These are phyloP conservation scores for Ogataea neopini DNA, from an alignment of 805 yeast genomes.

Conservation along the genomic window DNA sequence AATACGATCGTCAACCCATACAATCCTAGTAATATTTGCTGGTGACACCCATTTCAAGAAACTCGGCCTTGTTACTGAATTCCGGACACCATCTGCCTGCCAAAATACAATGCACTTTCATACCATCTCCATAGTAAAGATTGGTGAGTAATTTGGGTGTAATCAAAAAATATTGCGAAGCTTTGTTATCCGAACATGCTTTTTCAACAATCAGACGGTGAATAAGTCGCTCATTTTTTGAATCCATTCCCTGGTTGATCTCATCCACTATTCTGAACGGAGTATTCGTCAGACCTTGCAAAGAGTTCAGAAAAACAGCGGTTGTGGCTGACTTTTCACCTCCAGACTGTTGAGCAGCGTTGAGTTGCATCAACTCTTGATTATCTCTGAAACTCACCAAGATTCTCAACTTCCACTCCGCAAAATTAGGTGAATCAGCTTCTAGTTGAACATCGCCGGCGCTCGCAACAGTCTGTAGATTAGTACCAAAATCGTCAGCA, in stretches of 20 bases:
- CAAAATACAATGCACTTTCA: slow-evolving; percentile 85
- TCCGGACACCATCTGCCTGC: slow-evolving; percentile 44
- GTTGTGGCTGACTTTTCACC: slow-evolving; percentile 98
- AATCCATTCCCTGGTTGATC: slow-evolving; percentile 98
- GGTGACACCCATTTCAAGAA: slow-evolving; percentile 34
- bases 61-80: slow-evolving; percentile 19
- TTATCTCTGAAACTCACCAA: slow-evolving; percentile 82
- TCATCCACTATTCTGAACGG: slow-evolving; percentile 97
- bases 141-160: slow-evolving; percentile 89
- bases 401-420: slow-evolving; percentile 83
- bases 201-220: slow-evolving; percentile 83
- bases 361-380: slow-evolving; percentile 67
- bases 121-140: slow-evolving; percentile 70
- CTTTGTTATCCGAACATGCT: slow-evolving; percentile 54
- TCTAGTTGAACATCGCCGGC: slow-evolving; percentile 76
- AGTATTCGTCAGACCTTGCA: slow-evolving; percentile 84
- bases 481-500: slow-evolving; percentile 61
- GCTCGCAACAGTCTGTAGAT: slow-evolving; percentile 77
- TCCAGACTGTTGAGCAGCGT: slow-evolving; percentile 92
- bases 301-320: slow-evolving; percentile 82
- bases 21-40: slow-evolving; percentile 22
- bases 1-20: too few relatives aligned
- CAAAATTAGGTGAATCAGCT: slow-evolving; percentile 50
- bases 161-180: slow-evolving; percentile 83
- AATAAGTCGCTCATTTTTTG: slow-evolving; percentile 82